Evolutionary conservation across 805 yeast genomes (phyloP).

Genomic region (Teunomyces cretensis): DNA sequence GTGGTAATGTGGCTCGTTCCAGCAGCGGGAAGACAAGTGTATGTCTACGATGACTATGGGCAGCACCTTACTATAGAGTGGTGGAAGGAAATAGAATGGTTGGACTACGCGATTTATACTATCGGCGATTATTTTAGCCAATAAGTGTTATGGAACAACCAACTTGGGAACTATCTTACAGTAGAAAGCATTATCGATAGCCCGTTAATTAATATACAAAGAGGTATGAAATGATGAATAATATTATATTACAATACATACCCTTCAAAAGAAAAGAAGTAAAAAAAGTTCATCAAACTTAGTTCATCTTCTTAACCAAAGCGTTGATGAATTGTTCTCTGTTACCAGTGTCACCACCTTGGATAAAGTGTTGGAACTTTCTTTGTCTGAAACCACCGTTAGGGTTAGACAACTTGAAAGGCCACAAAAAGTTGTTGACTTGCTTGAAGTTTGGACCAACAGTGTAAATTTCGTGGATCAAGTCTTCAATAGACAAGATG

Average conservation of each 20-base stretch:
- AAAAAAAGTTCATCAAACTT: conserved; percentile 32
- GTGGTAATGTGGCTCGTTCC: conserved; percentile 8
- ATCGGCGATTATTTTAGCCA: conserved; percentile 3
- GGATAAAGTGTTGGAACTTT: conserved; percentile 96
- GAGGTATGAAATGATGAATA: conserved; percentile 5
- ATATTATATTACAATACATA: conserved; percentile 7
- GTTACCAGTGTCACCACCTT: conserved; percentile 99
- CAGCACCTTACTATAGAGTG: conserved; percentile 16
- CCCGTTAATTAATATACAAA: conserved; percentile 3
- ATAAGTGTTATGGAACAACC: neutral
- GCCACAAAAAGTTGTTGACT: conserved; percentile 98
- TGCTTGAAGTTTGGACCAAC: conserved; percentile 99
- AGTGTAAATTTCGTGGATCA: conserved; percentile 93
- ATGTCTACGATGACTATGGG: conserved; percentile 15
- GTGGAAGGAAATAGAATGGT: conserved; percentile 34
- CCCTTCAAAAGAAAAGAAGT: conserved; percentile 9
- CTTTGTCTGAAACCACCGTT: conserved; percentile 98
- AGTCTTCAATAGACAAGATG: conserved; percentile 86
- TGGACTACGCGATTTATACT: conserved; percentile 26
- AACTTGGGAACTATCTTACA: neutral
- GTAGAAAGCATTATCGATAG: neutral
- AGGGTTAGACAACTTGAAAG: conserved; percentile 96
- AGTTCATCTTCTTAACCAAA: conserved; percentile 92
- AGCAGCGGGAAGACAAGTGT: conserved; percentile 3
- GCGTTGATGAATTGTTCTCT: conserved; percentile 94